Conservation (phyloP, 2,329 filamentous ascomycete genomes). For the Fusarium avenaceum region DNA sequence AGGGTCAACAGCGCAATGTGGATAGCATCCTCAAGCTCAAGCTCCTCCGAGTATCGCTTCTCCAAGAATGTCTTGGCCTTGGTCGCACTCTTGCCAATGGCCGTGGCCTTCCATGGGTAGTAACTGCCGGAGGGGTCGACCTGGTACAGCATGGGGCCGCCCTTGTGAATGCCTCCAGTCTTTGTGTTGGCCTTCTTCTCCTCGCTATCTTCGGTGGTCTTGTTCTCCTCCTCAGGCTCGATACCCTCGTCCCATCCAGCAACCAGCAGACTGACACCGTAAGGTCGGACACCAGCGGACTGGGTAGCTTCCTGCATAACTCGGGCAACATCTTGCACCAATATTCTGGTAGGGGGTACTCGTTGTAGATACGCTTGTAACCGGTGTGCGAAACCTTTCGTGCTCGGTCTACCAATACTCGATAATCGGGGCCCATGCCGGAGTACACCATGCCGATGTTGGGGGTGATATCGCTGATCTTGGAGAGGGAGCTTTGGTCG, state of each 20-base stretch:
- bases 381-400: constrained; percentile 97
- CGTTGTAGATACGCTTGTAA: constrained; percentile 99
- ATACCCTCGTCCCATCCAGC: constrained; percentile 99
- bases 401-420: constrained; percentile 96
- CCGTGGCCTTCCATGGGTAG: constrained; percentile 99
- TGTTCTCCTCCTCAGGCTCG: constrained; percentile 81
- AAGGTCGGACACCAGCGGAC: constrained; percentile 95
- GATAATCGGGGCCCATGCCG: constrained; percentile 98
- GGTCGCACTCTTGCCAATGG: constrained; percentile 98
- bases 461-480: constrained; percentile 97
- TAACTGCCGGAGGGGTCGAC: constrained; percentile 99
- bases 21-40: constrained; percentile 97
- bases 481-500: constrained; percentile 93
- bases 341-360: constrained; percentile 99
- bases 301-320: constrained; percentile 99
- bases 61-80: constrained; percentile 99
- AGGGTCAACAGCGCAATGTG: constrained; percentile 97
- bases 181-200: constrained; percentile 85
- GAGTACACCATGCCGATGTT: constrained; percentile 99
- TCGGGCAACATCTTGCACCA: constrained; percentile 96
- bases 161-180: constrained; percentile 95
- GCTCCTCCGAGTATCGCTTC: constrained; percentile 97
- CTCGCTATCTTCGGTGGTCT: constrained; percentile 66
- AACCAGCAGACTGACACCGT: constrained; percentile 94
- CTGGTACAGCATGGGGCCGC: constrained; percentile 97